These are phyloP conservation scores for Lumnitzera littorea DNA, from an alignment of 345 rosid species.

Conservation along the genomic window DNA sequence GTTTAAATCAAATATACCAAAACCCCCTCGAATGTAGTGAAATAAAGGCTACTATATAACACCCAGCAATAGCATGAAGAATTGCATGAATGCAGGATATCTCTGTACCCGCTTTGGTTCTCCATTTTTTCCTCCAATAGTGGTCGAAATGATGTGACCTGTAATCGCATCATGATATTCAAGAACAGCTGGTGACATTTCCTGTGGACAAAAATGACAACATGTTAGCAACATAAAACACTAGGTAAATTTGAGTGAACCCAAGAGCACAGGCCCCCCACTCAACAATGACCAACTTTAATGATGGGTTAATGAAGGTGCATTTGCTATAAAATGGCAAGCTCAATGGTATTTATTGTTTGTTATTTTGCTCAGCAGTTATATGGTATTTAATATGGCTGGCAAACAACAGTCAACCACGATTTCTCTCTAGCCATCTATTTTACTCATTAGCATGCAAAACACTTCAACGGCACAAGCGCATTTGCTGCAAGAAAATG, in stretches of 20 bases:
- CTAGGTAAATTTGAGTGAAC: background rate
- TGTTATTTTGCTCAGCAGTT: background rate
- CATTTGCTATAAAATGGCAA: too few relatives aligned
- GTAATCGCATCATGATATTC: conserved; percentile 56
- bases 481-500: too few relatives aligned
- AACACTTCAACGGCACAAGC: too few relatives aligned
- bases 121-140: conserved; percentile 80
- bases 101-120: conserved; percentile 65
- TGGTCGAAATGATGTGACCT: conserved; percentile 70
- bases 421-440: too few relatives aligned
- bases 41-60: too few relatives aligned
- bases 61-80: background rate
- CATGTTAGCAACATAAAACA: background rate
- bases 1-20: too few relatives aligned
- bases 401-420: background rate
- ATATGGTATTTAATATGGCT: too few relatives aligned
- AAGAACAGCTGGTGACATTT: conserved; percentile 44
- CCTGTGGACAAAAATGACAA: conserved; percentile 24
- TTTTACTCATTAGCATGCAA: too few relatives aligned
- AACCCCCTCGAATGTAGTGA: too few relatives aligned
- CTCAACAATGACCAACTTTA: too few relatives aligned
- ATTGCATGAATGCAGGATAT: background rate
- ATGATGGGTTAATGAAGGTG: too few relatives aligned
- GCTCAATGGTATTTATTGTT: background rate
- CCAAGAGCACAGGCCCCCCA: too few relatives aligned